Evolutionary conservation across 2,329 filamentous ascomycete genomes (phyloP).

Genomic region (Tolypocladium nubicola): DNA sequence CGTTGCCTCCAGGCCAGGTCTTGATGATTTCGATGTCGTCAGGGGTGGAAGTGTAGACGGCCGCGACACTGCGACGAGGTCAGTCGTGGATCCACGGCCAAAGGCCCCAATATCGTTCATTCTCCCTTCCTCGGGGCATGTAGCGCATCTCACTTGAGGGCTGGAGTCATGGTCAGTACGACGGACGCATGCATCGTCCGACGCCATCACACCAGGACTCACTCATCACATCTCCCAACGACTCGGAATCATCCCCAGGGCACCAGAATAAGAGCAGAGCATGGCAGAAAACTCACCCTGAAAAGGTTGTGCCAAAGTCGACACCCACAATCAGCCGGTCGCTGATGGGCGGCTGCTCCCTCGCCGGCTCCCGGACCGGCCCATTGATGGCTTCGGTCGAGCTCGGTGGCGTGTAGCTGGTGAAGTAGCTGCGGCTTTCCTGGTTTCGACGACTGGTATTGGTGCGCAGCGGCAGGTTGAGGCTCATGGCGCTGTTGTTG

Average conservation of each 20-base stretch:
- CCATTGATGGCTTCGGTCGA: conserved; percentile 54
- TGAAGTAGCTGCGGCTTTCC: conserved; percentile 46
- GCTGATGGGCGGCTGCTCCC: conserved; percentile 38
- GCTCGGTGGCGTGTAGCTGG: conserved; percentile 41
- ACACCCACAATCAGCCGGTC: conserved; percentile 68
- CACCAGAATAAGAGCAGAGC: neutral
- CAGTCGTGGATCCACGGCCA: neutral
- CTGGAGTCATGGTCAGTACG: neutral
- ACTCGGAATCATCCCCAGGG: too few species aligned
- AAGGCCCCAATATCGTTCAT: neutral
- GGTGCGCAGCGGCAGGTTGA: conserved; percentile 40
- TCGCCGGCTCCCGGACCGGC: conserved; percentile 43
- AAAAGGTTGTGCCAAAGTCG: conserved; percentile 80
- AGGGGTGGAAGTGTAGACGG: conserved; percentile 63
- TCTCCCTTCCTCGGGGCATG: neutral
- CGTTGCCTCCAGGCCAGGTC: conserved; percentile 73
- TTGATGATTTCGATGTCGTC: conserved; percentile 80
- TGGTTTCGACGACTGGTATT: conserved; percentile 37
- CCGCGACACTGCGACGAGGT: conserved; percentile 41
- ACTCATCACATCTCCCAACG: neutral
- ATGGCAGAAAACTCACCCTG: conserved; percentile 42
- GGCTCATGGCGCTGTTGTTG: conserved; percentile 28
- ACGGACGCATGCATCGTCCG: neutral
- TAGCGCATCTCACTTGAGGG: neutral
- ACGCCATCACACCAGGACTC: neutral